Evolutionary conservation across 164 flowering plant genomes (phyloP), one percentile per base, ranked within the genome.

Genomic region (Umbilicus rupestris): DNA sequence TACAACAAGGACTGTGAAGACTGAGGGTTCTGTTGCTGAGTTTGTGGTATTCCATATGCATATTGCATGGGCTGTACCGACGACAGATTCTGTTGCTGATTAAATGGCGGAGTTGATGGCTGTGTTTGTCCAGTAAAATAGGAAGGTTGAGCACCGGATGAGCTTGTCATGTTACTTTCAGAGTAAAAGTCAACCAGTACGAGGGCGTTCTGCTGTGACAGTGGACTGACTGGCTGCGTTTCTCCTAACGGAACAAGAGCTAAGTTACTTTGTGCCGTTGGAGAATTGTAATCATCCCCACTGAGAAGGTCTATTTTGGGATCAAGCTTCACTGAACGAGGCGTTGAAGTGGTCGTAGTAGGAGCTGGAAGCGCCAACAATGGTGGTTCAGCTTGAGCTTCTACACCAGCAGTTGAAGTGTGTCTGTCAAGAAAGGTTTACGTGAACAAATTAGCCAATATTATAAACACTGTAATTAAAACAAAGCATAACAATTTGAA

Each of bases 251-350:
- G 88, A 79, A 94, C 97, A 70, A 94, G 84, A 60, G 97, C 97
- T 66, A 89, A 68, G 15, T 86, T 70, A 77, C 70, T 78, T 3
- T 81, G 83, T 57, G 83, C 82, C 11, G 76, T 78, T 19, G 92
- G 86, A 66, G 92, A 80, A 72, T 71, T 76, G 70, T 78, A 86
- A 75, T 82, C 88, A 70, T 88, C 98, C 63, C 96, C 96, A 66
- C 99, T 88, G 45, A 91, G 83, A 67, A 95, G 88, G 73, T 89
- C 97, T 55, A 84, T 78, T 69, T 80, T 87, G 15, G 92, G 85
- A 67, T 78, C 77, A 55, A 73, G 75, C 64, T 71, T 81, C 16
- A 71, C 66, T 26, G 83, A 41, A 60, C 81, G 69, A 39, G 71
- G 33, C 37, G 76, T 63, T 41, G 78, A 50, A 28, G 81, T 81